Evolutionary conservation across 768 basidiomycete species (phyloP), one percentile per base, ranked within the genome.

Genomic region (Mrakia frigida): DNA sequence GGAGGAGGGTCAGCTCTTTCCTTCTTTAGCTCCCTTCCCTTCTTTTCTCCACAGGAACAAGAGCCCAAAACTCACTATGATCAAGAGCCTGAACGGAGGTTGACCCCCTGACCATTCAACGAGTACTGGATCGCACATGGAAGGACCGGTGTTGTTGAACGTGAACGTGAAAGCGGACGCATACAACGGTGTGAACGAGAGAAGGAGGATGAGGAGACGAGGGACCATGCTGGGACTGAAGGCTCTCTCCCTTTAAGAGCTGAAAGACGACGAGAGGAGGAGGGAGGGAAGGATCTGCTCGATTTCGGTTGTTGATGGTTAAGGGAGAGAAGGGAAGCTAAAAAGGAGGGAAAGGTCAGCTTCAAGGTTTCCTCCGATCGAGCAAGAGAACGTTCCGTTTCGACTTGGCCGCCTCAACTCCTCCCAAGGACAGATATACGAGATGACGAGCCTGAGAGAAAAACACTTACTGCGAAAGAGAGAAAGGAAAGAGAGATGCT

Each of bases 61-160:
- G 50, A 2, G 4, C 28, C 69, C 21, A 5, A 21, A 21, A 71
- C 70, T 52, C 1, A 76, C 75, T 61, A 76, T 65, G 71, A 76
- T 72, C 25, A 76, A 39, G 23, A 76, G 43, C 63, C 50, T 65
- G 35, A 72, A 76, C 33, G 75, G 75, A n/a, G 75, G 75, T 33
- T 56, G 6, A 23, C 75, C 75, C 28, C 75, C 75, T 31, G 33
- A 13, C 75, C 75, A 76, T 21, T 37, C 28, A 21, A 76, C 61
- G 3, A 35, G 25, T n/a, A 76, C 75, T 0, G 31, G 35, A 28
- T 76, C 75, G 59, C 75, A 76, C 56, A 52, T 70, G 28, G 59
- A 31, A 14, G 75, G 46, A 33, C 9, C 25, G 11, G 75, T 76
- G 50, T 76, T 60, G 65, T 76, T 76, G 75, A 76, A 76, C n/a